These are phyloP conservation scores for Claviceps paspali DNA, from an alignment of 2,329 filamentous ascomycete genomes.

Conservation along the genomic window DNA sequence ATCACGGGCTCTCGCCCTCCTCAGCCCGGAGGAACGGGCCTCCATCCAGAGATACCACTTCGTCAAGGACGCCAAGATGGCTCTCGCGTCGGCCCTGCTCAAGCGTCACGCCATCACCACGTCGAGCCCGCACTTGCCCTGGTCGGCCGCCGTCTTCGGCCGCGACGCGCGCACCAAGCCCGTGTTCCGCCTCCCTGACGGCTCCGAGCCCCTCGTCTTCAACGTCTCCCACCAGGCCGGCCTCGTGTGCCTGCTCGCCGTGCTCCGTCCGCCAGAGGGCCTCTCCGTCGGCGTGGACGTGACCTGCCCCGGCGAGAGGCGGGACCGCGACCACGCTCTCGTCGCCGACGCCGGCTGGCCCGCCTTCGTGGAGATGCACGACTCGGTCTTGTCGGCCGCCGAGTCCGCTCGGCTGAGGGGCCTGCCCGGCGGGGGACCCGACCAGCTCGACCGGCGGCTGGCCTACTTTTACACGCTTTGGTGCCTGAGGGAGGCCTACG, in stretches of 20 bases:
- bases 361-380: constrained; percentile 55
- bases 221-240: constrained; percentile 71
- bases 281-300: constrained; percentile 54
- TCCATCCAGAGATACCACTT: constrained; percentile 47
- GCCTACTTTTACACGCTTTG: constrained; percentile 63
- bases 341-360: constrained; percentile 45
- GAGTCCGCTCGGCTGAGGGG: constrained; percentile 49
- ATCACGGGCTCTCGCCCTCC: constrained; percentile 34
- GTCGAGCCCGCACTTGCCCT: constrained; percentile 37
- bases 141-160: constrained; percentile 40
- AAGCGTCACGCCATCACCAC: constrained; percentile 56
- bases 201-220: constrained; percentile 40
- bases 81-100: constrained; percentile 54
- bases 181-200: constrained; percentile 33
- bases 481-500: constrained; percentile 67
- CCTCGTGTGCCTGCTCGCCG: constrained; percentile 51
- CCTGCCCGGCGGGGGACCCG: constrained; percentile 13
- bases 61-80: constrained; percentile 59
- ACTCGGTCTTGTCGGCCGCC: constrained; percentile 48
- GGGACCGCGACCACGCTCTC: constrained; percentile 42
- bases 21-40: constrained; percentile 39
- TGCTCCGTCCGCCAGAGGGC: constrained; percentile 17
- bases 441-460: constrained; percentile 28
- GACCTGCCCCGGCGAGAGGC: constrained; percentile 59
- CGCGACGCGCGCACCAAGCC: constrained; percentile 42